Evolutionary conservation across 345 rosid genomes (phyloP).

Genomic region (Syzygium aromaticum): DNA sequence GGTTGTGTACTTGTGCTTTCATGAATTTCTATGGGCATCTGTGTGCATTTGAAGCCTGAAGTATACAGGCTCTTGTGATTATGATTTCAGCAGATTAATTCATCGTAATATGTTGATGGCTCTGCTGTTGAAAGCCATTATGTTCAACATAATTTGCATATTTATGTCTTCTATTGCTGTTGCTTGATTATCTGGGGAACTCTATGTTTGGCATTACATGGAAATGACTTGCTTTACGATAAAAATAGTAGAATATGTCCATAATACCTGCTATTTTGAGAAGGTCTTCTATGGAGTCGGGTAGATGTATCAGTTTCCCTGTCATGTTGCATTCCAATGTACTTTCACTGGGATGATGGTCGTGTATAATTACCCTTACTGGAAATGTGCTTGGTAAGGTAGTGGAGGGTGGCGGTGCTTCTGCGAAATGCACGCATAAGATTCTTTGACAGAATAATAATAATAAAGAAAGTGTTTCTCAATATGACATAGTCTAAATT

Average conservation of each 20-base stretch:
- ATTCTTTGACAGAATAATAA: background rate
- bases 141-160: background rate
- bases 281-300: conserved; percentile 59
- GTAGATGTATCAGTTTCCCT: conserved; percentile 69
- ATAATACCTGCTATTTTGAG: conserved; percentile 62
- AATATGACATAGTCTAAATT: background rate
- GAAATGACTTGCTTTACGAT: background rate
- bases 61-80: background rate
- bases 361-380: conserved; percentile 64
- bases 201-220: background rate
- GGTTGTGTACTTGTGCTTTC: background rate
- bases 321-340: conserved; percentile 15
- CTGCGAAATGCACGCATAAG: conserved; percentile 19
- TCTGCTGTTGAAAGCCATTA: background rate
- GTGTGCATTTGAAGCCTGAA: background rate
- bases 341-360: conserved; percentile 49
- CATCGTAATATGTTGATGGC: background rate
- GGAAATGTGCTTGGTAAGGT: conserved; percentile 17
- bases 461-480: background rate
- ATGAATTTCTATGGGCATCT: background rate
- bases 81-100: background rate
- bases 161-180: background rate
- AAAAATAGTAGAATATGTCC: background rate
- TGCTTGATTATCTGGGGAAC: background rate
- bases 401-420: conserved; percentile 13